Evolutionary conservation across 2,329 filamentous ascomycete species (phyloP).

Genomic region (Aspergillus japonicus): DNA sequence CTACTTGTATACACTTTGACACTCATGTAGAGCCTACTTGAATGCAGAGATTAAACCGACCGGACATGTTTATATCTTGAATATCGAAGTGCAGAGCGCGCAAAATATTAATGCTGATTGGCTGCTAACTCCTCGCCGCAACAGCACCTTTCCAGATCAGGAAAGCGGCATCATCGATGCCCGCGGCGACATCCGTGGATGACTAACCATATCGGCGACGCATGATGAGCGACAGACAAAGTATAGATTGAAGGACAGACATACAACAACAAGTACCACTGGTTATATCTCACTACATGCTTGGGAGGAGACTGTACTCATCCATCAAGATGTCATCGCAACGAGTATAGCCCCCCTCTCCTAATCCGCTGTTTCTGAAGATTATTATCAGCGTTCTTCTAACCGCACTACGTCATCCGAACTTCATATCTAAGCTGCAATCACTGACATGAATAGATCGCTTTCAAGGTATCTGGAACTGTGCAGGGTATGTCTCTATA

Average conservation of each 20-base stretch:
- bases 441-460: slow-evolving; percentile 26
- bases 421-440: background rate
- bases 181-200: too few species aligned
- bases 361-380: background rate
- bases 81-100: background rate
- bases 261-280: background rate
- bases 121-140: background rate
- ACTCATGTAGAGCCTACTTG: too few species aligned
- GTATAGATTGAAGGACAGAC: background rate
- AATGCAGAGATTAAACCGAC: too few species aligned
- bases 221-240: background rate
- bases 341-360: slow-evolving; percentile 11
- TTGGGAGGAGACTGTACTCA: background rate
- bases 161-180: background rate
- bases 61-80: background rate
- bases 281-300: background rate
- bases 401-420: slow-evolving; percentile 8
- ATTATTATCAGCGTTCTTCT: too few species aligned
- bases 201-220: slow-evolving; percentile 2
- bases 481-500: slow-evolving; percentile 62
- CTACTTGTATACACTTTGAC: too few species aligned
- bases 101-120: background rate
- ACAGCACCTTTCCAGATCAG: background rate
- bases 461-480: slow-evolving; percentile 59
- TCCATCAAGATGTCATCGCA: slow-evolving; percentile 21